Evolutionary conservation across 257 asterid species (phyloP).

Genomic region (Leptodermis oblonga): DNA sequence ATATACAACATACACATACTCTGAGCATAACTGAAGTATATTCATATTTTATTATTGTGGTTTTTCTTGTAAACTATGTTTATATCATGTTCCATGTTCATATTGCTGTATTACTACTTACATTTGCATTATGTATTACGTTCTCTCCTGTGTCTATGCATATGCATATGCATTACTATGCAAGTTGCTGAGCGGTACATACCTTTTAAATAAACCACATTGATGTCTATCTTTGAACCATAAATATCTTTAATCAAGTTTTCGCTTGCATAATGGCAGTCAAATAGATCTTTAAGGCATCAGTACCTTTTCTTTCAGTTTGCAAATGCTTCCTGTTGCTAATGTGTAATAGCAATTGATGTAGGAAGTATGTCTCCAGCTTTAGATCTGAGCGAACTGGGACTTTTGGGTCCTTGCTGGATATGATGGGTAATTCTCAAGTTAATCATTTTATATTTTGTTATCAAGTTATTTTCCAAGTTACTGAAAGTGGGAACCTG

Average conservation of each 20-base stretch:
- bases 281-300: background rate
- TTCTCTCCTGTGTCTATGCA: background rate
- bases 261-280: background rate
- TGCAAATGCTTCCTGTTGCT: background rate
- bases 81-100: background rate
- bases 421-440: conserved; percentile 56
- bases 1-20: background rate
- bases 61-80: background rate
- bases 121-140: background rate
- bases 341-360: background rate
- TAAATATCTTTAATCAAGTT: background rate
- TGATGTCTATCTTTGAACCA: background rate
- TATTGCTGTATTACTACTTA: background rate
- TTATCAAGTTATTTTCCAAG: background rate
- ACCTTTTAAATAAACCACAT: conserved; percentile 8
- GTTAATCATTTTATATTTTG: conserved; percentile 2
- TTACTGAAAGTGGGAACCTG: background rate
- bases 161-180: background rate
- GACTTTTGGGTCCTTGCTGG: conserved; percentile 63
- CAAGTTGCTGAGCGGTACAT: conserved; percentile 7
- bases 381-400: conserved; percentile 78
- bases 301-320: background rate
- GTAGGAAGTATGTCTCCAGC: conserved; percentile 93
- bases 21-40: background rate
- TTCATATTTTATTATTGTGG: background rate